phyloP scores from a whole-genome alignment of 2,329 filamentous ascomycete species.

The Aspergillus oerlinghausenensis region DNA sequence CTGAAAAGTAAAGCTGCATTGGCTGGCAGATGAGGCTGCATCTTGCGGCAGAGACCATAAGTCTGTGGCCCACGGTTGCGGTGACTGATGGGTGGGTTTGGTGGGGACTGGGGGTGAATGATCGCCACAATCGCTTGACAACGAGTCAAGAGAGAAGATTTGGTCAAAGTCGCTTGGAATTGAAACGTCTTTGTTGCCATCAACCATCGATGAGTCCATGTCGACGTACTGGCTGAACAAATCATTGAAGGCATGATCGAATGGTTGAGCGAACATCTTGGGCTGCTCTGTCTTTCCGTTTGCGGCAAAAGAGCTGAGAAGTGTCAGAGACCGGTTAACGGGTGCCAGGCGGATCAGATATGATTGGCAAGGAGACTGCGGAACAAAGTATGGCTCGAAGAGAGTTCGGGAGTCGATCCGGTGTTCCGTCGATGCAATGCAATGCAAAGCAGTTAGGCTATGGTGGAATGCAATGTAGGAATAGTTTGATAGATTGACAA shows the following conservation, averaged over 20 bases:
- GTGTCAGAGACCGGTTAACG: slow-evolving; percentile 13
- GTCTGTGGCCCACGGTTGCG: slow-evolving; percentile 53
- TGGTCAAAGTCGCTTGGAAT: slow-evolving; percentile 48
- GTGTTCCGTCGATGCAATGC: slow-evolving; percentile 9
- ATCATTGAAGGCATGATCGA: slow-evolving; percentile 54
- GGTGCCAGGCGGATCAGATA: slow-evolving; percentile 19
- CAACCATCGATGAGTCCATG: slow-evolving; percentile 50
- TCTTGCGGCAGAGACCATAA: slow-evolving; percentile 49
- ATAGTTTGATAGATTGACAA: slow-evolving; percentile 35
- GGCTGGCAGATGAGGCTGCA: slow-evolving; percentile 32
- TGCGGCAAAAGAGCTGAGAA: slow-evolving; percentile 25
- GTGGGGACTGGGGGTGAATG: slow-evolving; percentile 48
- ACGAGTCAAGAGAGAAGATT: slow-evolving; percentile 48
- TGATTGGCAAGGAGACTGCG: slow-evolving; percentile 27
- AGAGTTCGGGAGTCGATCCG: slow-evolving; percentile 18
- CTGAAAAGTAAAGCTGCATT: slow-evolving; percentile 32
- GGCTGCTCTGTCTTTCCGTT: slow-evolving; percentile 48
- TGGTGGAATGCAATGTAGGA: slow-evolving; percentile 20
- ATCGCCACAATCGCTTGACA: slow-evolving; percentile 50
- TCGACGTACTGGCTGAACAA: slow-evolving; percentile 62
- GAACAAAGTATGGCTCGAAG: slow-evolving; percentile 17
- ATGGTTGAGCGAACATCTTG: slow-evolving; percentile 47
- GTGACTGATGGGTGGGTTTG: slow-evolving; percentile 38
- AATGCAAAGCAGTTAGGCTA: slow-evolving; percentile 3
- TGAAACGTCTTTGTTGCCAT: slow-evolving; percentile 45